Evolutionary conservation across 768 basidiomycete genomes (phyloP).

Genomic region (Phanerochaete sordida): DNA sequence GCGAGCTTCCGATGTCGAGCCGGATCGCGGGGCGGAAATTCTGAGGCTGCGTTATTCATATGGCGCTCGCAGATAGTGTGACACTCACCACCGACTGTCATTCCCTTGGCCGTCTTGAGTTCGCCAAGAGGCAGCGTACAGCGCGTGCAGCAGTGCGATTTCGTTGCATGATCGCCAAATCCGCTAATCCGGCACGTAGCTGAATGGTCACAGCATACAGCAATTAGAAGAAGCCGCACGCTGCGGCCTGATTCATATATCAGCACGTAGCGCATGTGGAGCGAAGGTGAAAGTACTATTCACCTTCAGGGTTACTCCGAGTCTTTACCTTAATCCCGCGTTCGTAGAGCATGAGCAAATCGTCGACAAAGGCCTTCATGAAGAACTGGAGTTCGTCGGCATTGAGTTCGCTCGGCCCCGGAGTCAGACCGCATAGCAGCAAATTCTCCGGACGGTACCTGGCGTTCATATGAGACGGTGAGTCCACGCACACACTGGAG

Average conservation of each 20-base stretch:
- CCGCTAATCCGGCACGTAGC: constrained; percentile 19
- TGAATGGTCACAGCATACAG: constrained; percentile 34
- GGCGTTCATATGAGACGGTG: not conserved
- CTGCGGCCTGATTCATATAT: constrained; percentile 14
- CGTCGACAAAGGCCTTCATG: constrained; percentile 12
- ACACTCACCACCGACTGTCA: constrained; percentile 5
- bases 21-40: constrained; percentile 5
- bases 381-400: constrained; percentile 15
- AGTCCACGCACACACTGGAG: not conserved
- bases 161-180: constrained; percentile 18
- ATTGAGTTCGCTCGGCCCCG: constrained; percentile 17
- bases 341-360: constrained; percentile 16
- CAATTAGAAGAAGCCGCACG: constrained; percentile 18
- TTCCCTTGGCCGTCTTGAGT: constrained; percentile 8
- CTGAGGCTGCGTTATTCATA: not conserved
- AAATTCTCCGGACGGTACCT: constrained; percentile 12
- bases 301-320: not conserved
- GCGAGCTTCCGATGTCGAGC: constrained; percentile 9
- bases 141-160: constrained; percentile 12
- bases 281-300: not conserved
- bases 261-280: not conserved
- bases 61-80: not conserved
- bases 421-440: constrained; percentile 9
- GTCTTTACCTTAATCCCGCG: constrained; percentile 15
- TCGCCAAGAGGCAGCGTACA: constrained; percentile 12